Base-by-base conservation (phyloP, 768 basidiomycete genomes). In the Daedaleopsis sinensis region DNA sequence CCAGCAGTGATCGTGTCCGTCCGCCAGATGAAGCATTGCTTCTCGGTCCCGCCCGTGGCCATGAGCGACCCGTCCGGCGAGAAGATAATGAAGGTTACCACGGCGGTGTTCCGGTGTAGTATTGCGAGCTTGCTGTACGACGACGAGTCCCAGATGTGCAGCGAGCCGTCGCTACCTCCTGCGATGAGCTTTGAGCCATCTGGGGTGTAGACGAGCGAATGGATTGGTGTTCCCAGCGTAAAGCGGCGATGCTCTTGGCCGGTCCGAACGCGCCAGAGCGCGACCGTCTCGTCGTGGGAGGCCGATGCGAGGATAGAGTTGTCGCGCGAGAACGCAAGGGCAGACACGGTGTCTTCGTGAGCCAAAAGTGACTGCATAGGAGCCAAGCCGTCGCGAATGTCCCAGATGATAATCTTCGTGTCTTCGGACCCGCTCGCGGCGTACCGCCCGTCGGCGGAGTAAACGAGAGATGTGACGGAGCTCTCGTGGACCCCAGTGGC, bases 381-480 rank as follows among this genome's bases (percentile, higher is more conserved):
- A 54, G 66, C 65, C 7, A 32, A n/a, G 52, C 56, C 5, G 21
- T 32, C 52, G 2, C 32, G 21, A 13, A 50, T 32, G 36, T 59
- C 49, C 66, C 66, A 67, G 35, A 64, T 37, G 46, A 60, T 44
- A 24, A 67, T 50, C 2, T 52, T 63, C 1, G n/a, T 27, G 57
- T 66, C 67, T 11, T 54, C 58, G 23, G 65, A 65, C 15, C 65
- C 61, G 6, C 58, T 53, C 1, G 58, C 64, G 27, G 61, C 57
- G 38, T 57, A 24, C 18, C 35, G 19, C 21, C 65, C 65, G 62
- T 80, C 77, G 27, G 78, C 78, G 9, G 77, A 78, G 61, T 79
- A 75, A 61, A 71, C 68, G 55, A 80, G 77, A 37, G 72, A 72
- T 3, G 76, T 78, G 49, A 63, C 61, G 8, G 38, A 58, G 24